These are phyloP conservation scores for Eutrema yunnanense DNA, from an alignment of 345 rosid genomes.

Conservation along the genomic window DNA sequence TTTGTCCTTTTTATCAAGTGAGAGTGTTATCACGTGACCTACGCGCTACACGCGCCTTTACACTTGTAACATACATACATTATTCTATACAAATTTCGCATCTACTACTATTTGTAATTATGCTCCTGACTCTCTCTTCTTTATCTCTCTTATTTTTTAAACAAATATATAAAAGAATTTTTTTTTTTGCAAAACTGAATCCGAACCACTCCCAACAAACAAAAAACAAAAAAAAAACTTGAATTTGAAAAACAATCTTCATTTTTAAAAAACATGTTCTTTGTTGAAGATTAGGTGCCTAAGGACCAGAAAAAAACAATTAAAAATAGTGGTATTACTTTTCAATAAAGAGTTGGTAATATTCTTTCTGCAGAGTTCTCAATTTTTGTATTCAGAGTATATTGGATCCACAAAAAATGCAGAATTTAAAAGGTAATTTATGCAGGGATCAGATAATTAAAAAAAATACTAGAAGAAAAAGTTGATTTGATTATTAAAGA, in stretches of 20 bases:
- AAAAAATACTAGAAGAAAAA: constrained; percentile 6
- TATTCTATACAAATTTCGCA: background rate
- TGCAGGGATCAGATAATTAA: constrained; percentile 17
- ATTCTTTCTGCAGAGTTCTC: constrained; percentile 29
- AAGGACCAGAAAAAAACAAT: background rate
- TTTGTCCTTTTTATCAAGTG: constrained; percentile 24
- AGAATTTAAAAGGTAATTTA: constrained; percentile 30
- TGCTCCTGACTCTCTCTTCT: background rate
- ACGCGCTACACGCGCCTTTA: constrained; percentile 36
- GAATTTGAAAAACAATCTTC: too few species aligned
- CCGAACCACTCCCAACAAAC: background rate
- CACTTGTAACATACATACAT: constrained; percentile 29
- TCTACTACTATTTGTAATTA: constrained; percentile 16
- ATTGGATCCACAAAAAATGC: constrained; percentile 30
- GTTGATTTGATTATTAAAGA: constrained; percentile 16
- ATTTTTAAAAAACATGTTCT: background rate
- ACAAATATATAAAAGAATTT: background rate
- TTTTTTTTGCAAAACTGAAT: background rate
- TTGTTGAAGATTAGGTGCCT: constrained; percentile 2
- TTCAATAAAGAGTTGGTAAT: constrained; percentile 22
- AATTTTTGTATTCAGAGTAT: constrained; percentile 26
- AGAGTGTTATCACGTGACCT: constrained; percentile 26
- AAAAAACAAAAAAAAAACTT: too few species aligned
- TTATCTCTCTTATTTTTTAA: background rate
- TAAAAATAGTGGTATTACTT: constrained; percentile 3